Base-by-base conservation (phyloP, 306 rosid genomes). In the Vicia sativa region DNA sequence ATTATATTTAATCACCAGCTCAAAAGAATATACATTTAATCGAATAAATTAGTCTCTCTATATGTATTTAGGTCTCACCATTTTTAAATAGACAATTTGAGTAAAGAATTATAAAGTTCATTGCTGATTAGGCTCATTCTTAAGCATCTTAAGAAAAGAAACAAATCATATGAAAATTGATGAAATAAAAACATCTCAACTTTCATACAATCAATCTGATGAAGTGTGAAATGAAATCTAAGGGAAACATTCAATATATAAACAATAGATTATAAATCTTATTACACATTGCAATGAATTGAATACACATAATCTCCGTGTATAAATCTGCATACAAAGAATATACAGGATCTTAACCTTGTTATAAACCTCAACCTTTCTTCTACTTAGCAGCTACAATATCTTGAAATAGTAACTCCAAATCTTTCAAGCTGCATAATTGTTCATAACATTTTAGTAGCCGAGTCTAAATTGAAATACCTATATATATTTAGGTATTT, bases 351-450 rank as follows among this genome's bases (percentile, higher is more conserved):
- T 31, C 58, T 76, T 29, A 53, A 74, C 34, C 73, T 46, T 25
- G 41, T 53, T 59, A 57, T 59, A 44, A 67, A 60, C 54, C 53
- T 77, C 70, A 71, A 53, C 65, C 55, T 35, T 23, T 44, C 52
- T 61, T 43, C 73, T 86, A 88, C 58, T 80, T 80, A 74, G 92
- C 74, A 82, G 89, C 73, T 54, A 85, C 90, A 45, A 69, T 74
- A 42, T 79, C 79, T 79, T 78, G 62, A 65, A 90, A 91, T 56
- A 90, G 80, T 9, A 80, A 68, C 50, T 88, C 96, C 77, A 90
- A 82, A 86, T 90, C 98, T 49, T 83, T 76, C 89, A 93, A 78
- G 71, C 98, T 93, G 87, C 78, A 81, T 16, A 59, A 78, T 75
- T 43, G 42, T 72, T 46, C 49, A 72, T 25, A 10, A 53, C 42